These are phyloP conservation scores for Globisporangium rhizosaccharum DNA, from an alignment of 352 stramenopile species.

Conservation along the genomic window DNA sequence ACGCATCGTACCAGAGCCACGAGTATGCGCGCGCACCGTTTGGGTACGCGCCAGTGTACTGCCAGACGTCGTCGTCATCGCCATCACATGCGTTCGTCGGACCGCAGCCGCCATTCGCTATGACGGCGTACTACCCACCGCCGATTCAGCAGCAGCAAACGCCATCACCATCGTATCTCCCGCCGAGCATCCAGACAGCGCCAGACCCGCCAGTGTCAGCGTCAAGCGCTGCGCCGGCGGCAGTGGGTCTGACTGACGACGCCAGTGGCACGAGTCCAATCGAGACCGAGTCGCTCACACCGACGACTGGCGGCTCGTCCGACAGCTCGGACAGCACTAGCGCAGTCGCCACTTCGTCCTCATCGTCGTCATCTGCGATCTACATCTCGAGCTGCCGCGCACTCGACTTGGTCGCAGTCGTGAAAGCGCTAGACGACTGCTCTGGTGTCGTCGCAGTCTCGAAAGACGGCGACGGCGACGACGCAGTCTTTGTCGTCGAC, in stretches of 20 bases:
- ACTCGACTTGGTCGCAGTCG: slow-evolving; percentile 43
- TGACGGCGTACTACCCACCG: not conserved
- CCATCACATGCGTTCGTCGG: not conserved
- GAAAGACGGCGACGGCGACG: slow-evolving; percentile 30
- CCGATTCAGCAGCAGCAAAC: not conserved
- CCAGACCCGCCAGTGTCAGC: not conserved
- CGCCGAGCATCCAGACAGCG: not conserved
- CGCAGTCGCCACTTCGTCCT: not conserved
- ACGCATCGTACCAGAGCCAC: not conserved
- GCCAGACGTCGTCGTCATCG: not conserved
- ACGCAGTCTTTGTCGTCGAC: slow-evolving; percentile 40
- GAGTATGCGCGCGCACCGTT: not conserved
- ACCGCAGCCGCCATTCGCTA: not conserved
- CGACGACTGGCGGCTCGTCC: not conserved
- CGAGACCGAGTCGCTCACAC: slow-evolving; percentile 7
- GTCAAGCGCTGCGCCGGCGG: slow-evolving; percentile 1
- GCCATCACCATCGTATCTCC: not conserved
- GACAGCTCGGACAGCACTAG: slow-evolving; percentile 6
- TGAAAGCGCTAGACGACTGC: slow-evolving; percentile 43
- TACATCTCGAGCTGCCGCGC: slow-evolving; percentile 42
- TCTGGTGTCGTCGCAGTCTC: slow-evolving; percentile 45
- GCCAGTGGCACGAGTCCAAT: not conserved
- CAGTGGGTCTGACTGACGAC: not conserved
- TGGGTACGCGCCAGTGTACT: slow-evolving; percentile 8
- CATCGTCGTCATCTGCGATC: slow-evolving; percentile 20